phyloP scores from a whole-genome alignment of 495 filamentous ascomycete genomes.

The Penicillium fimorum region DNA sequence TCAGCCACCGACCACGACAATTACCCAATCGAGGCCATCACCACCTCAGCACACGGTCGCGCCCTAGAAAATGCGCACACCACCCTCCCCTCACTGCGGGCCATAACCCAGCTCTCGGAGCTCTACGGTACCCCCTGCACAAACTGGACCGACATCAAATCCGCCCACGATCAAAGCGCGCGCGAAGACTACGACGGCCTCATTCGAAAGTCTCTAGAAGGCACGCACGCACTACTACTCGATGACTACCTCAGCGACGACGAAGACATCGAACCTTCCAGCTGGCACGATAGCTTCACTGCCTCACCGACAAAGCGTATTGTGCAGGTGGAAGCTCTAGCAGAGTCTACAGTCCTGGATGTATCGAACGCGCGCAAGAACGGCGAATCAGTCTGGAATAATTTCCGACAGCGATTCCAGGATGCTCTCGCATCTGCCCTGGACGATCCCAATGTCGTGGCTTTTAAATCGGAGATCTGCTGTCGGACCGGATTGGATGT shows the following conservation, averaged over 20 bases:
- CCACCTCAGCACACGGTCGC: slow-evolving; percentile 69
- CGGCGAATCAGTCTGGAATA: slow-evolving; percentile 29
- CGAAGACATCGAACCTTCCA: slow-evolving; percentile 57
- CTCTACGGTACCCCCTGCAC: slow-evolving; percentile 58
- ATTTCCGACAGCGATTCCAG: slow-evolving; percentile 47
- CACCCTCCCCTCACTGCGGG: slow-evolving; percentile 68
- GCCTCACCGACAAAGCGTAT: slow-evolving; percentile 66
- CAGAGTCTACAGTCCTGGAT: slow-evolving; percentile 58
- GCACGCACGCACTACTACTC: slow-evolving; percentile 73
- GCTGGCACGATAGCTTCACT: slow-evolving; percentile 71
- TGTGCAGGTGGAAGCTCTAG: slow-evolving; percentile 79
- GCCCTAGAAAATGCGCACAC: slow-evolving; percentile 60
- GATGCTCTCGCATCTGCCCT: slow-evolving; percentile 52
- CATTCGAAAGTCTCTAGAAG: slow-evolving; percentile 62
- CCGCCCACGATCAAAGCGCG: slow-evolving; percentile 54
- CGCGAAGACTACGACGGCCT: slow-evolving; percentile 57
- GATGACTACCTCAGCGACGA: slow-evolving; percentile 70
- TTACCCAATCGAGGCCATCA: slow-evolving; percentile 58
- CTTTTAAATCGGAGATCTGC: slow-evolving; percentile 83
- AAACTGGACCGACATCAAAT: slow-evolving; percentile 61
- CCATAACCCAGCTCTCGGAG: slow-evolving; percentile 63
- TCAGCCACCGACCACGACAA: slow-evolving; percentile 33
- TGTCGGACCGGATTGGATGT: slow-evolving; percentile 73
- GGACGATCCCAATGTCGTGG: slow-evolving; percentile 67
- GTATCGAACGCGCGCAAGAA: slow-evolving; percentile 31